These are phyloP conservation scores for Phlebiopsis gigantea DNA, from an alignment of 768 basidiomycete species.

Conservation along the genomic window DNA sequence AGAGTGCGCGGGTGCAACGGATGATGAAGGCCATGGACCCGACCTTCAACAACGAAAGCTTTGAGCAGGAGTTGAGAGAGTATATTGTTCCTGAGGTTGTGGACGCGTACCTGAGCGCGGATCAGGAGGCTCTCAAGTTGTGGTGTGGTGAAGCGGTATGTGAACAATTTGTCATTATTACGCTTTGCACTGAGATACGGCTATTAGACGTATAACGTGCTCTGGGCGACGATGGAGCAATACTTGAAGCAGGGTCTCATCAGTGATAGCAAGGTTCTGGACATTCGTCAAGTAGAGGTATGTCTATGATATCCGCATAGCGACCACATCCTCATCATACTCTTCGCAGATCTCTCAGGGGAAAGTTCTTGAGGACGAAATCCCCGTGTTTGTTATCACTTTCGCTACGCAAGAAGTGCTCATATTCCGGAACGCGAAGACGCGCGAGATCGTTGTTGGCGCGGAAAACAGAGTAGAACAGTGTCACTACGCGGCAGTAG, in stretches of 20 bases:
- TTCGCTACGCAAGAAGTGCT: constrained; percentile 94
- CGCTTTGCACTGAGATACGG: not conserved
- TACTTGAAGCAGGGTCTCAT: constrained; percentile 87
- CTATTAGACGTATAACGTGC: constrained; percentile 87
- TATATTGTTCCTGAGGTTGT: constrained; percentile 98
- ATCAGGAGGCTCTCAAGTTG: constrained; percentile 73
- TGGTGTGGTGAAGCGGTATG: constrained; percentile 97
- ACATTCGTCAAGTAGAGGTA: constrained; percentile 97
- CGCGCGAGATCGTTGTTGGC: constrained; percentile 75
- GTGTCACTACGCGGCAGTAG: constrained; percentile 86
- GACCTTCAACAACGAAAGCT: constrained; percentile 75
- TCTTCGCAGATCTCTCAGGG: constrained; percentile 64
- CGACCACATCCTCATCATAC: too few relatives aligned
- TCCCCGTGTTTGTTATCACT: constrained; percentile 87
- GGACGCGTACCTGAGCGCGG: constrained; percentile 90
- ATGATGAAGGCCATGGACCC: constrained; percentile 89
- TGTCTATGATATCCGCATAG: too few relatives aligned
- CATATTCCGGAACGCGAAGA: constrained; percentile 85
- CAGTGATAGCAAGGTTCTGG: constrained; percentile 90
- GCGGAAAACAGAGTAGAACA: constrained; percentile 90
- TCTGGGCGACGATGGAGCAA: constrained; percentile 96
- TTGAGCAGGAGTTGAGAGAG: constrained; percentile 87
- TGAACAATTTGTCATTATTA: constrained; percentile 10
- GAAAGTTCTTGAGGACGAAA: constrained; percentile 84
- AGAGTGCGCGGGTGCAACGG: constrained; percentile 92